Percentiles rank a stretch among this genome's conserved stretches.
These are phyloP conservation scores for Phlegmacium glaucopus DNA, from an alignment of 768 basidiomycete species.

Conservation along the genomic window DNA sequence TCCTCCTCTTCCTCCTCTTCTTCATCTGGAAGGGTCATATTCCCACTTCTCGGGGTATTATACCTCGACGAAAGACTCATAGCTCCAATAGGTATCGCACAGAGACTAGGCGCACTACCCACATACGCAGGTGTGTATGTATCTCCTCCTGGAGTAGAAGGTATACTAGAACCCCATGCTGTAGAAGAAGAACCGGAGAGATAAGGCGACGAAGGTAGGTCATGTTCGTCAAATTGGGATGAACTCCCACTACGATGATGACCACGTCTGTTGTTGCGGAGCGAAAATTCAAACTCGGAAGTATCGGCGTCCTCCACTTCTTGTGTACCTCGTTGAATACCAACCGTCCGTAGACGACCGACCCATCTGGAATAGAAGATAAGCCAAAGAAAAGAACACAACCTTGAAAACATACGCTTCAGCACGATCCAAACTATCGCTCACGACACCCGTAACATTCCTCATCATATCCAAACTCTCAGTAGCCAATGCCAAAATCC, in stretches of 20 bases:
- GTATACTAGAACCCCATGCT: conserved; percentile 31
- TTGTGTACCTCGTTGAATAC: conserved; percentile 54
- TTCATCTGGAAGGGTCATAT: conserved; percentile 10
- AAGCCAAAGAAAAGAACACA: conserved; percentile 6
- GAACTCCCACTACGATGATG: conserved; percentile 21
- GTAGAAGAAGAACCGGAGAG: conserved; percentile 27
- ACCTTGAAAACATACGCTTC: conserved; percentile 69
- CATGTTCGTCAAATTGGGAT: conserved; percentile 16
- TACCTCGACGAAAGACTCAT: conserved; percentile 28
- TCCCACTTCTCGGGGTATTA: conserved; percentile 21
- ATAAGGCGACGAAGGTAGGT: conserved; percentile 19
- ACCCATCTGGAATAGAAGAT: conserved; percentile 59
- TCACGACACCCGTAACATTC: conserved; percentile 83
- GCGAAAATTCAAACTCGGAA: conserved; percentile 8
- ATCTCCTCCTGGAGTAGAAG: conserved; percentile 29
- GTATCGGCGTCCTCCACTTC: conserved; percentile 18
- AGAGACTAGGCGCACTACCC: conserved; percentile 19
- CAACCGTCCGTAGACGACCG: conserved; percentile 72
- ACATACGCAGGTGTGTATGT: conserved; percentile 16
- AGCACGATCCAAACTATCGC: conserved; percentile 82
- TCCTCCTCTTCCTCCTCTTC: conserved; percentile 16
- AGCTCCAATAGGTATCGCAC: conserved; percentile 21
- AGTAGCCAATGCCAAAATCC: conserved; percentile 79
- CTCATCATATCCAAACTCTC: conserved; percentile 94
- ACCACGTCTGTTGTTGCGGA: not conserved